A percentile compares a stretch with the other conserved stretches of the same genome.
Conservation (phyloP, 148 eudicot genomes). For the Dianthus caryophyllus region DNA sequence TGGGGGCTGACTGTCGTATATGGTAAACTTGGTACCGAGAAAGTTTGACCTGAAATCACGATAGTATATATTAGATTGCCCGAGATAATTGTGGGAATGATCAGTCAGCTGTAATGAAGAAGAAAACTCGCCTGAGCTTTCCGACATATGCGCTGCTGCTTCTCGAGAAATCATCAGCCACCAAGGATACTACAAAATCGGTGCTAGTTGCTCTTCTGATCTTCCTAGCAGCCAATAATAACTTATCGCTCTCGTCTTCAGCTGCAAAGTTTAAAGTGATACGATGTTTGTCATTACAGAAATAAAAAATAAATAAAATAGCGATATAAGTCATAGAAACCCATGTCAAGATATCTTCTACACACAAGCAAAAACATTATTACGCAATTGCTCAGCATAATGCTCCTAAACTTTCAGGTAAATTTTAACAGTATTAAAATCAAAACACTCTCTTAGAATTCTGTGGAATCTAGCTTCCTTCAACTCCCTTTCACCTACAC, state of each 20-base stretch:
- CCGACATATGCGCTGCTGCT: constrained; percentile 82
- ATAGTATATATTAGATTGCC: constrained; percentile 1
- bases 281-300: not conserved
- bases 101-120: not conserved
- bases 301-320: not conserved
- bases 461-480: no score
- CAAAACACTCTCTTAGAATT: no score
- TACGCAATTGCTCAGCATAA: not conserved
- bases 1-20: constrained; percentile 71
- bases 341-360: not conserved
- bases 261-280: constrained; percentile 37
- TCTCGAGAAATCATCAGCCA: constrained; percentile 79
- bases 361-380: not conserved
- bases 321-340: not conserved
- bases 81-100: not conserved
- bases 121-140: constrained; percentile 63
- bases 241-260: constrained; percentile 68
- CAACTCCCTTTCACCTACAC: no score
- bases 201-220: constrained; percentile 77
- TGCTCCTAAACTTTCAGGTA: no score
- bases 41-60: constrained; percentile 68
- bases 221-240: constrained; percentile 73
- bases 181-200: constrained; percentile 71
- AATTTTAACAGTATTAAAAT: no score
- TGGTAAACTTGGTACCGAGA: constrained; percentile 83